Evolutionary conservation across 2,329 filamentous ascomycete genomes (phyloP).

Genomic region (Canariomyces notabilis): DNA sequence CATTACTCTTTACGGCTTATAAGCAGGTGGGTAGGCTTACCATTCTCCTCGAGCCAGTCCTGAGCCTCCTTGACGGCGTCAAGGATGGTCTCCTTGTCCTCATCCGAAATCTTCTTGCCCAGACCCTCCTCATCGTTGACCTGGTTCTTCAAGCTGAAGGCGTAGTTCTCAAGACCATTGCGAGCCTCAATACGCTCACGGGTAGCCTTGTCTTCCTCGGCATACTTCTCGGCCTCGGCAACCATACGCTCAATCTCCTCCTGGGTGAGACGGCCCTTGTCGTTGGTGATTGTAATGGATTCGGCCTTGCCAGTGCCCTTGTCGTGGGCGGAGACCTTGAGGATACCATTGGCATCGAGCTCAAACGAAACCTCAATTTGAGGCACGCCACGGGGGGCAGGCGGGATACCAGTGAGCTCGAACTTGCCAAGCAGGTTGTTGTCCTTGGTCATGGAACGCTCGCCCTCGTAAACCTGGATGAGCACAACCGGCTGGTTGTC

Average conservation of each 20-base stretch:
- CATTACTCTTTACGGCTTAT: background rate
- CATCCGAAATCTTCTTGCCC: conserved; percentile 97
- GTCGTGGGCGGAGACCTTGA: conserved; percentile 93
- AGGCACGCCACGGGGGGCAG: conserved; percentile 91
- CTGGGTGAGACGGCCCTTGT: conserved; percentile 93
- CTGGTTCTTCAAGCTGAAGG: conserved; percentile 98
- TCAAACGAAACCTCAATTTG: conserved; percentile 99
- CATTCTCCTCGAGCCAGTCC: conserved; percentile 97
- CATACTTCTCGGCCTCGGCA: conserved; percentile 94
- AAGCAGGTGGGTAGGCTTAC: conserved; percentile 26
- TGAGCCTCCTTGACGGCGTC: conserved; percentile 95
- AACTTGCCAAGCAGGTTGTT: conserved; percentile 99
- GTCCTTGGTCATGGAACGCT: conserved; percentile 91
- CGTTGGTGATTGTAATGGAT: conserved; percentile 98
- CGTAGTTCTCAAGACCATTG: conserved; percentile 98
- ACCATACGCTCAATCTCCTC: conserved; percentile 99
- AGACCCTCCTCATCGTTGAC: conserved; percentile 94
- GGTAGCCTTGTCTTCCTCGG: conserved; percentile 98
- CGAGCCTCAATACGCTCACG: conserved; percentile 94
- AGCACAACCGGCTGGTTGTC: conserved; percentile 96
- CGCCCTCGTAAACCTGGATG: conserved; percentile 94
- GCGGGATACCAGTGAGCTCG: conserved; percentile 92
- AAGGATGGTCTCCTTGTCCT: conserved; percentile 94
- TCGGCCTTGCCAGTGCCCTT: conserved; percentile 98
- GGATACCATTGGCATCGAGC: conserved; percentile 97